These are phyloP conservation scores for Asterochloris sp. DNA, from an alignment of 139 green algal genomes.

Conservation along the genomic window DNA sequence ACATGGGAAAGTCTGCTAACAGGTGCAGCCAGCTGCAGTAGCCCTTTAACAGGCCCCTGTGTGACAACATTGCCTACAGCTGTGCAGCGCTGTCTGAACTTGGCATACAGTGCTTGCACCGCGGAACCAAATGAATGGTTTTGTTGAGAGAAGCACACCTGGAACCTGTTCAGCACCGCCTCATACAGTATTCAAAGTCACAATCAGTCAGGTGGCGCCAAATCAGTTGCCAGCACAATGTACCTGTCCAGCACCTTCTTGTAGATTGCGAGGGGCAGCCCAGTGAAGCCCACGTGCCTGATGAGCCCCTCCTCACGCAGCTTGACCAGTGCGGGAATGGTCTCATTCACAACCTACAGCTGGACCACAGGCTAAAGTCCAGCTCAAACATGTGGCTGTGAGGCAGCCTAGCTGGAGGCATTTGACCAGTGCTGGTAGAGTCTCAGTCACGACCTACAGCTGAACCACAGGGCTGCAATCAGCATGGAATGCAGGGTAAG, in stretches of 20 bases:
- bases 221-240: neutral
- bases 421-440: conserved; percentile 79
- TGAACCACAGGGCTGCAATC: neutral
- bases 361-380: neutral
- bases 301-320: conserved; percentile 81
- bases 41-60: too few species aligned
- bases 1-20: too few species aligned
- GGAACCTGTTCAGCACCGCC: too few species aligned
- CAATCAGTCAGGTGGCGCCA: too few species aligned
- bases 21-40: too few species aligned
- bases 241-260: conserved; percentile 72
- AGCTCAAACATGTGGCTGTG: neutral
- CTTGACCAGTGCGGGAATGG: conserved; percentile 79
- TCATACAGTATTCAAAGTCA: too few species aligned
- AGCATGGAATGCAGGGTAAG: neutral
- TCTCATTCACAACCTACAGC: conserved; percentile 76
- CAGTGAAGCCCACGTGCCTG: conserved; percentile 86
- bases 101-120: too few species aligned
- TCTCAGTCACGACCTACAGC: conserved; percentile 74
- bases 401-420: too few species aligned
- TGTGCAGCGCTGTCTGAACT: too few species aligned
- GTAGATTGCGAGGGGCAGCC: conserved; percentile 82
- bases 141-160: too few species aligned
- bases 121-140: too few species aligned
- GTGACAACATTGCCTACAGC: too few species aligned